Conservation (phyloP, 108 stramenopile genomes). For the Pseudonitzschia pungens region DNA sequence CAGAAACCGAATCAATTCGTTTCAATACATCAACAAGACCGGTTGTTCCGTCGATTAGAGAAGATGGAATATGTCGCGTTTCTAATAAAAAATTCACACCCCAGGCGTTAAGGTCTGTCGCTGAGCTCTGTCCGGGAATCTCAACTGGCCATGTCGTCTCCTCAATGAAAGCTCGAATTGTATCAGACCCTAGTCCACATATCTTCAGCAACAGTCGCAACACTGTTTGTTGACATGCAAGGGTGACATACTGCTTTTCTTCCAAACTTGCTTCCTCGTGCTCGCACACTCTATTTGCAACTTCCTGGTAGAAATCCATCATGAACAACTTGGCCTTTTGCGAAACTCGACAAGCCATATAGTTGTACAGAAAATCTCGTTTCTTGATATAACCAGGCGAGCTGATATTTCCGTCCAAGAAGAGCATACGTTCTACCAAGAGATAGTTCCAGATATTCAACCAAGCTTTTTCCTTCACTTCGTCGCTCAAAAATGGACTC, state of each 20-base stretch:
- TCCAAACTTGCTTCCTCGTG: constrained; percentile 21
- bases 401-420: constrained; percentile 25
- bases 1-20: background rate
- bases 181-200: constrained; percentile 21
- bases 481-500: constrained; percentile 12
- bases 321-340: constrained; percentile 10
- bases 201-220: constrained; percentile 30
- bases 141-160: constrained; percentile 31
- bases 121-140: background rate
- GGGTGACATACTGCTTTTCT: constrained; percentile 33
- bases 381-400: constrained; percentile 17
- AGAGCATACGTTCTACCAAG: constrained; percentile 15
- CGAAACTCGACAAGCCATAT: constrained; percentile 9
- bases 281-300: constrained; percentile 18
- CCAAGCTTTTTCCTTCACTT: constrained; percentile 24
- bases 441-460: constrained; percentile 23
- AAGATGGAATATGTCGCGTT: constrained; percentile 14
- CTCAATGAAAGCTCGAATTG: constrained; percentile 16
- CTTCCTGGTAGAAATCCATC: constrained; percentile 23
- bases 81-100: constrained; percentile 22
- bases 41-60: constrained; percentile 14
- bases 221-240: constrained; percentile 38
- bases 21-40: constrained; percentile 9
- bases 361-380: constrained; percentile 31
- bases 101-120: constrained; percentile 23